Base-by-base conservation (phyloP, 768 basidiomycete genomes). In the Mycena polygramma region DNA sequence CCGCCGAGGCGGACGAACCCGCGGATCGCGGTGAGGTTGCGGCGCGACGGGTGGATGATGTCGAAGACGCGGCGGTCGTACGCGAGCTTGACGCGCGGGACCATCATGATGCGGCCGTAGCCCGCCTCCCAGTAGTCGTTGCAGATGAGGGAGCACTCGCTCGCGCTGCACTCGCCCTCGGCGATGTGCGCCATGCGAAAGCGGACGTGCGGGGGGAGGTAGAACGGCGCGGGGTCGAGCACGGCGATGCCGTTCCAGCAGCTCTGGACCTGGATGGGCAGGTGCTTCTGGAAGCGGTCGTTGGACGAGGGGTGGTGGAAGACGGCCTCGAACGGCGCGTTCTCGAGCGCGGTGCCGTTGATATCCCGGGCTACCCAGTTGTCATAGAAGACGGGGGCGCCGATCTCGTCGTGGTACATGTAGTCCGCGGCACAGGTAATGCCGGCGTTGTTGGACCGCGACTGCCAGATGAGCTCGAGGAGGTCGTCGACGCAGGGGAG, bases 171-270 rank as follows among this genome's bases (percentile, higher is more conserved):
- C 79, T 99, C 98, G 48, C 90, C 90, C 17, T 97, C 94, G 11
- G 85, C 86, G 61, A 99, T 88, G 63, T 85, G 87, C 6, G 98
- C 98, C 98, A 99, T 99, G 36, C 98, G 88, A 89, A 99, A 99
- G 64, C 90, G 88, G 67, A 98, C 93, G 73, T 95, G 95, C 11
- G 96, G 94, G 0, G 94, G 93, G 2, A 87, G 84, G 82, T 99
- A 99, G 83, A 99, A 93, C 8, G 98, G 98, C 13, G 93, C 96
- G 0, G 98, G 96, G 78, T 99, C 98, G 63, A 99, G 87, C 10
- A 99, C 84, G 41, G 97, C 97, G 74, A 99, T 92, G 20, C 98
- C 98, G 79, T 99, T 99, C 98, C 98, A 99, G 82, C 97, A 99
- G 6, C 93, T 92, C 83, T 99, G 97, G 30, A 99, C 95, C 78